These are phyloP conservation scores for Globisporangium sylvaticum DNA, from an alignment of 352 stramenopile genomes.

Conservation along the genomic window DNA sequence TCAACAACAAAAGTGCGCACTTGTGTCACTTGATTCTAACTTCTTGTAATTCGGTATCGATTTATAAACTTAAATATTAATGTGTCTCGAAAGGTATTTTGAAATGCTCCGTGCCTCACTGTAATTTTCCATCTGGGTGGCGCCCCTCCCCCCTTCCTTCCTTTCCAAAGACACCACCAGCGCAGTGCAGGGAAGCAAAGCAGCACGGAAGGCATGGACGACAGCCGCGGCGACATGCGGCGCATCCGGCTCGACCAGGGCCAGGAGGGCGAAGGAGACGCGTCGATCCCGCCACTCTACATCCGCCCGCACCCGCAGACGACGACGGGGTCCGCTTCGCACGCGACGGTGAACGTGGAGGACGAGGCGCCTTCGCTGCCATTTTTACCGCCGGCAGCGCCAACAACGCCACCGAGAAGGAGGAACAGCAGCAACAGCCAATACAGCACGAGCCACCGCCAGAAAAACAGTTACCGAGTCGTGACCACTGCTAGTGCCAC, in stretches of 20 bases:
- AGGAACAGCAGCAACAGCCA: not conserved
- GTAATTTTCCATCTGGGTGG: not conserved
- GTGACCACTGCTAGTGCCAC: not conserved
- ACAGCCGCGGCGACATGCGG: constrained; percentile 2
- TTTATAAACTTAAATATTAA: not conserved
- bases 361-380: not conserved
- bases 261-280: constrained; percentile 6
- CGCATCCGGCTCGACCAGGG: constrained; percentile 13
- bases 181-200: not conserved
- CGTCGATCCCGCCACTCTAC: constrained; percentile 6
- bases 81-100: not conserved
- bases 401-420: constrained; percentile 8
- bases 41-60: not conserved
- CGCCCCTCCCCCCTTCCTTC: constrained; percentile 3
- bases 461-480: not conserved
- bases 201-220: constrained; percentile 11
- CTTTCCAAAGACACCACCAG: constrained; percentile 4
- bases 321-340: not conserved
- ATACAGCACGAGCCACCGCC: not conserved
- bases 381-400: constrained; percentile 1
- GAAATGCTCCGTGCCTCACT: not conserved
- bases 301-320: not conserved
- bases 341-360: not conserved
- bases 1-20: not conserved
- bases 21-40: not conserved